Conservation (phyloP, 2,329 filamentous ascomycete genomes). For the Aspergillus novoparasiticus region DNA sequence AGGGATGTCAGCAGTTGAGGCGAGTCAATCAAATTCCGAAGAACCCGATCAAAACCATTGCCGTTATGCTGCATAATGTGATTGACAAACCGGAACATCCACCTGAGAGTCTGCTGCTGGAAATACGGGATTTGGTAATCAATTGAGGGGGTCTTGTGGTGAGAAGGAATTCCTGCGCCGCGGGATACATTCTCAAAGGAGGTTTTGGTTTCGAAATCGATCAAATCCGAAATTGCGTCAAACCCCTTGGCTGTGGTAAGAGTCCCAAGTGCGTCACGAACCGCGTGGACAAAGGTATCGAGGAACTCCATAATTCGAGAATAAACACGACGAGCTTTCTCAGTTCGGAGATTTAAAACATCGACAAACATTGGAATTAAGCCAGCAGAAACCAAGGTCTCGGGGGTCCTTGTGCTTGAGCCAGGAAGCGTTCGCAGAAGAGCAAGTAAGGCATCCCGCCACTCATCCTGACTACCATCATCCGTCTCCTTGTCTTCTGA, state of each 20-base stretch:
- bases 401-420: conserved; percentile 69
- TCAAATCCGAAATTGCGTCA: conserved; percentile 85
- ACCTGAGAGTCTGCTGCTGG: conserved; percentile 89
- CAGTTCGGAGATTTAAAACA: conserved; percentile 79
- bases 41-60: conserved; percentile 82
- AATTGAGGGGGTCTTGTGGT: conserved; percentile 77
- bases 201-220: conserved; percentile 74
- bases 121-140: conserved; percentile 94
- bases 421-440: conserved; percentile 79
- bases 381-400: conserved; percentile 84
- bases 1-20: conserved; percentile 79
- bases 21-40: conserved; percentile 93
- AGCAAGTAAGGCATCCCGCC: conserved; percentile 88
- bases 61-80: conserved; percentile 86
- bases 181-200: conserved; percentile 67
- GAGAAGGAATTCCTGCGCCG: conserved; percentile 70
- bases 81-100: conserved; percentile 93
- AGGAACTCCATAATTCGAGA: conserved; percentile 83
- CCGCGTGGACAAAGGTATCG: conserved; percentile 82
- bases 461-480: conserved; percentile 74
- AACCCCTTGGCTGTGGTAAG: conserved; percentile 82
- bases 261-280: conserved; percentile 80
- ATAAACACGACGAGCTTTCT: conserved; percentile 79
- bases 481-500: conserved; percentile 60
- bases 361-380: conserved; percentile 89